Evolutionary conservation across 2,329 filamentous ascomycete genomes (phyloP).

Genomic region (Moelleriella libera): DNA sequence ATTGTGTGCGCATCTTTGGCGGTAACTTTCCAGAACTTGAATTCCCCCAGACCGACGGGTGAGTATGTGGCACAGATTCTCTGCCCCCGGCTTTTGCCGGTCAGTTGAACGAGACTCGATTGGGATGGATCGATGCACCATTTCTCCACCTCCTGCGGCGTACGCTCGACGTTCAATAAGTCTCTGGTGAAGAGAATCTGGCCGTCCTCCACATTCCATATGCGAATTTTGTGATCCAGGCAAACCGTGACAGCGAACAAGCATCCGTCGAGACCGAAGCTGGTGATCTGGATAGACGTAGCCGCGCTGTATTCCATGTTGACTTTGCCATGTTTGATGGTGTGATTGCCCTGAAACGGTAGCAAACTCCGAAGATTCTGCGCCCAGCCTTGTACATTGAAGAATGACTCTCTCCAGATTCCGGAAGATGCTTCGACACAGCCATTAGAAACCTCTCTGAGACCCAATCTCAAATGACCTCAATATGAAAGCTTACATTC

Average conservation of each 20-base stretch:
- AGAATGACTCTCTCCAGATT: constrained; percentile 57
- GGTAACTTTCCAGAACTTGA: constrained; percentile 81
- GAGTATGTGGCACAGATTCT: constrained; percentile 67
- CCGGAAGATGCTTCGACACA: constrained; percentile 10
- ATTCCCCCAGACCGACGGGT: constrained; percentile 73
- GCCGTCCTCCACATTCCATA: constrained; percentile 79
- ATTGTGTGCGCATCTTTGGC: constrained; percentile 50
- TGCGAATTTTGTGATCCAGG: constrained; percentile 74
- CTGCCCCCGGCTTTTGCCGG: constrained; percentile 40
- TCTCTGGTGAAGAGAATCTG: constrained; percentile 66
- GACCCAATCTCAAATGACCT: background rate
- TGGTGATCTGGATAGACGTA: constrained; percentile 43
- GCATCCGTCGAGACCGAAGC: constrained; percentile 32
- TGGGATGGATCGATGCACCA: constrained; percentile 71
- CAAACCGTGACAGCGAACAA: constrained; percentile 64
- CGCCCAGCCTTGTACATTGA: constrained; percentile 60
- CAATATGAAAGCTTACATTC: constrained; percentile 24
- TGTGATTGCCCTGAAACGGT: constrained; percentile 50
- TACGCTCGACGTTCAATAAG: constrained; percentile 52
- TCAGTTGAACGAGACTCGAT: constrained; percentile 59
- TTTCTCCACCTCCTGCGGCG: constrained; percentile 54
- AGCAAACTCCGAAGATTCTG: constrained; percentile 53
- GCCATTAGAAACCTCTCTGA: background rate
- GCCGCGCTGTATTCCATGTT: constrained; percentile 56
- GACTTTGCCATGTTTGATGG: constrained; percentile 46